These are phyloP conservation scores for Pigoraptor vietnamica DNA, from an alignment of 78 protist genomes.

Conservation along the genomic window DNA sequence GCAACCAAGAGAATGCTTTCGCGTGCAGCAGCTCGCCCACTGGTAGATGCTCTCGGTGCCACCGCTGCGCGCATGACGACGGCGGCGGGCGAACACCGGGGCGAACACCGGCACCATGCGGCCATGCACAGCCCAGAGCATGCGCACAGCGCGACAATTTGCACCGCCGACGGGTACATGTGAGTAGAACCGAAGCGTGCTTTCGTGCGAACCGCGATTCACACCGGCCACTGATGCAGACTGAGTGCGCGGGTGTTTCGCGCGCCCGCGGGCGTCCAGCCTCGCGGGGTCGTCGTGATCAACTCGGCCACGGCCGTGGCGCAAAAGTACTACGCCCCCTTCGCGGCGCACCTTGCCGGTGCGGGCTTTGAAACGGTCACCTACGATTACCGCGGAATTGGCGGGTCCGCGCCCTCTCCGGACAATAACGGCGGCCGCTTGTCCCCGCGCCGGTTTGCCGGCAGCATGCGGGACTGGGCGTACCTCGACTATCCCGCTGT, in stretches of 20 bases:
- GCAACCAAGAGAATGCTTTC: too few relatives aligned
- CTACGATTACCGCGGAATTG: background rate
- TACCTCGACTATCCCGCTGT: background rate
- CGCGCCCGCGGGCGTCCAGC: background rate
- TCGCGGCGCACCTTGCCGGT: background rate
- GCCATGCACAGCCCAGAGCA: too few relatives aligned
- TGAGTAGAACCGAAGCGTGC: too few relatives aligned
- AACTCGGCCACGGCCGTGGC: background rate
- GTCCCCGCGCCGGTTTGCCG: background rate
- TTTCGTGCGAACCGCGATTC: background rate
- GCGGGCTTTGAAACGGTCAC: background rate
- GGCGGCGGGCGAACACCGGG: too few relatives aligned
- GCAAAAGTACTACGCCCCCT: background rate
- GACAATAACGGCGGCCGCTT: background rate
- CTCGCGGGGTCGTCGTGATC: background rate
- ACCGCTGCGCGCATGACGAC: too few relatives aligned
- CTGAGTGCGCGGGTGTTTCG: background rate
- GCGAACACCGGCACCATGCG: too few relatives aligned
- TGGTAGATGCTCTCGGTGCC: too few relatives aligned
- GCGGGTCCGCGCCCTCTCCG: background rate
- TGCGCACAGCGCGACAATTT: too few relatives aligned
- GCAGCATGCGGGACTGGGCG: background rate
- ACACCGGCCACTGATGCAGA: background rate
- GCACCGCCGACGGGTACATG: background rate
- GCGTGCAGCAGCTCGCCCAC: too few relatives aligned